phyloP scores from a whole-genome alignment of 352 stramenopile species.

The Saprolegnia diclina region DNA sequence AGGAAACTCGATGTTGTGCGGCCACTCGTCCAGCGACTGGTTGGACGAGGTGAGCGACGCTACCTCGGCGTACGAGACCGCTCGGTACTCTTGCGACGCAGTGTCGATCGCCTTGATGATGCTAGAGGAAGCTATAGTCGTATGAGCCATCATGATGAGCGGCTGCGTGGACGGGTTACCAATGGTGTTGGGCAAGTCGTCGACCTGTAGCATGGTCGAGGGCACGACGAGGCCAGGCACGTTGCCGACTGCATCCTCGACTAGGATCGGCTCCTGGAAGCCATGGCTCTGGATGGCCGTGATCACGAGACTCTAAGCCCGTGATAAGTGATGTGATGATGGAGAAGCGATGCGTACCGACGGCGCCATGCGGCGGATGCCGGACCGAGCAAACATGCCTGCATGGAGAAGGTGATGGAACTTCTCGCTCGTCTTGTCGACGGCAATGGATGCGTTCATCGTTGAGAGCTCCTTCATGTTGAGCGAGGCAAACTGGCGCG shows the following conservation, averaged over 20 bases:
- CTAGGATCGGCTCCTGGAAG: conserved; percentile 23
- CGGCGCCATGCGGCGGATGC: conserved; percentile 37
- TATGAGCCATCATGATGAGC: neutral
- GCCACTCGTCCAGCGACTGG: conserved; percentile 2
- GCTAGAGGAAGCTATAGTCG: conserved; percentile 3
- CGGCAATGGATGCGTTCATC: conserved; percentile 3
- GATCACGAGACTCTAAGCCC: conserved; percentile 4
- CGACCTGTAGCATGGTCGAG: conserved; percentile 8
- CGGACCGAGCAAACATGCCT: conserved; percentile 46
- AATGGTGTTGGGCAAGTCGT: conserved; percentile 22
- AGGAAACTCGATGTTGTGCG: conserved; percentile 24
- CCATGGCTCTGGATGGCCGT: conserved; percentile 19
- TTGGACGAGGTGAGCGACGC: neutral
- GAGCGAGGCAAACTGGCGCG: conserved; percentile 23
- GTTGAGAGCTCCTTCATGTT: conserved; percentile 23
- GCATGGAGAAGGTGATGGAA: conserved; percentile 48
- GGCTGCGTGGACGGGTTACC: neutral
- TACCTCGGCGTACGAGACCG: conserved; percentile 18
- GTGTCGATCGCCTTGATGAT: conserved; percentile 25
- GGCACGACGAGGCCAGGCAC: conserved; percentile 19
- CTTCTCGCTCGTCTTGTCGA: conserved; percentile 45
- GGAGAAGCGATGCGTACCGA: conserved; percentile 27
- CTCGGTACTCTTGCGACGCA: conserved; percentile 4
- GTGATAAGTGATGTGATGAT: neutral
- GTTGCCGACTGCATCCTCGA: conserved; percentile 17